Conservation (phyloP, 2,329 filamentous ascomycete genomes). For the Epichloe hybrida region DNA sequence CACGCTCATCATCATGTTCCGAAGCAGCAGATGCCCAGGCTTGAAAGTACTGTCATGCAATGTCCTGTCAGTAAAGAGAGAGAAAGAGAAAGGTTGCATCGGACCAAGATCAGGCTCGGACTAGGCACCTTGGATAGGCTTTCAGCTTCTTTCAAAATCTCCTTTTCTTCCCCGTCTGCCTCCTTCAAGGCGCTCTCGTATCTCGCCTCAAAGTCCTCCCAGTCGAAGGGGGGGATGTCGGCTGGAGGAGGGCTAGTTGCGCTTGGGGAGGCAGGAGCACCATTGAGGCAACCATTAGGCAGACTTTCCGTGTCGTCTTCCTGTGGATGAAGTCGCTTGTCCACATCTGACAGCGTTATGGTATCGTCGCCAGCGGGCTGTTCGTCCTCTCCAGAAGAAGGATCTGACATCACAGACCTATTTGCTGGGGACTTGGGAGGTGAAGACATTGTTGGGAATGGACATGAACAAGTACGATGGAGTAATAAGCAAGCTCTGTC, state of each 20-base stretch:
- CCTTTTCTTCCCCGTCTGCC: slow-evolving; percentile 48
- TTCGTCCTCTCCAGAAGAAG: slow-evolving; percentile 5
- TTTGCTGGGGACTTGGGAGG: slow-evolving; percentile 4
- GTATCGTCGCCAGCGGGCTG: slow-evolving; percentile 8
- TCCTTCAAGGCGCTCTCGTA: slow-evolving; percentile 54
- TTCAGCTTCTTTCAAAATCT: slow-evolving; percentile 54
- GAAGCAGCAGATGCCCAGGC: slow-evolving; percentile 65
- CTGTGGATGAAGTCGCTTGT: slow-evolving; percentile 10
- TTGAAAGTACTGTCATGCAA: slow-evolving; percentile 53
- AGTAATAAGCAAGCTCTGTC: neutral
- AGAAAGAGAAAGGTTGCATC: neutral
- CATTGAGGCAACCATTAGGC: slow-evolving; percentile 17
- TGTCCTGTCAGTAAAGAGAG: neutral
- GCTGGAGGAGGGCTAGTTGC: slow-evolving; percentile 31
- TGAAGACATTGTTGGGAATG: slow-evolving; percentile 8
- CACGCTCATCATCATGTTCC: slow-evolving; percentile 60
- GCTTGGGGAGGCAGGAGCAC: slow-evolving; percentile 8
- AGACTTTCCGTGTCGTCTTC: slow-evolving; percentile 27
- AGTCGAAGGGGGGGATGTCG: slow-evolving; percentile 50
- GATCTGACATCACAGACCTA: neutral
- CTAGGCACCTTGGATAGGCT: slow-evolving; percentile 45
- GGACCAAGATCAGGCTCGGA: neutral
- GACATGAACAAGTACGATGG: too few species aligned
- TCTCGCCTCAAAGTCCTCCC: slow-evolving; percentile 59
- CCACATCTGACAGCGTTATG: slow-evolving; percentile 10